Evolutionary conservation across 2,329 filamentous ascomycete genomes (phyloP).

Genomic region (Knufia petricola): DNA sequence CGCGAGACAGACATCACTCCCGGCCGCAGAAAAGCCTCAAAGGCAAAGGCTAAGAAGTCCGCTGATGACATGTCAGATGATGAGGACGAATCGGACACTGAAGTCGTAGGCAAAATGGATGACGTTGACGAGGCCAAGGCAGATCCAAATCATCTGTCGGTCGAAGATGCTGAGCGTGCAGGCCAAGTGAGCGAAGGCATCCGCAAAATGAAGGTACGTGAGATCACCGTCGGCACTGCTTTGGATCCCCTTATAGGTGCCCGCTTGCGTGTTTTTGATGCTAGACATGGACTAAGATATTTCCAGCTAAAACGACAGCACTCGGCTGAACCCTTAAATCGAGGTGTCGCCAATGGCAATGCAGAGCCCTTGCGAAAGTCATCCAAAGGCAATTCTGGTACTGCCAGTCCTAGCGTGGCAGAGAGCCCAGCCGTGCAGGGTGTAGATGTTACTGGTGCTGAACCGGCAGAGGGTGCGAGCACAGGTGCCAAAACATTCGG

Average conservation of each 20-base stretch:
- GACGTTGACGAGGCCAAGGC: conserved; percentile 48
- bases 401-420: conserved; percentile 25
- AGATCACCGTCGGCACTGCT: conserved; percentile 10
- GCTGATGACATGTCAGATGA: conserved; percentile 65
- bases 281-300: conserved; percentile 22
- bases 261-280: conserved; percentile 11
- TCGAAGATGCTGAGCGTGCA: conserved; percentile 51
- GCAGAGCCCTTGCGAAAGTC: conserved; percentile 32
- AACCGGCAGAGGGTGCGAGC: conserved; percentile 24
- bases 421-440: conserved; percentile 29
- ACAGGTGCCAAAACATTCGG: conserved; percentile 11
- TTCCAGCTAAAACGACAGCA: conserved; percentile 56
- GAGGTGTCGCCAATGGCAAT: conserved; percentile 24
- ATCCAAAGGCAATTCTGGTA: conserved; percentile 29
- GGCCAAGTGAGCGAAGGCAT: conserved; percentile 55
- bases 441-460: conserved; percentile 25
- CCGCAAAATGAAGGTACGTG: conserved; percentile 54
- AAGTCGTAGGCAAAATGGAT: conserved; percentile 55
- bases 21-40: conserved; percentile 29
- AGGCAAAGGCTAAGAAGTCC: conserved; percentile 47
- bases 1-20: conserved; percentile 56
- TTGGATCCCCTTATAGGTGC: neutral
- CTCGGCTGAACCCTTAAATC: conserved; percentile 45
- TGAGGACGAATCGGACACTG: conserved; percentile 62
- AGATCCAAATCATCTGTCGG: conserved; percentile 42